These are phyloP conservation scores for Parvularia atlantis DNA, from an alignment of 78 protist genomes.

Conservation along the genomic window DNA sequence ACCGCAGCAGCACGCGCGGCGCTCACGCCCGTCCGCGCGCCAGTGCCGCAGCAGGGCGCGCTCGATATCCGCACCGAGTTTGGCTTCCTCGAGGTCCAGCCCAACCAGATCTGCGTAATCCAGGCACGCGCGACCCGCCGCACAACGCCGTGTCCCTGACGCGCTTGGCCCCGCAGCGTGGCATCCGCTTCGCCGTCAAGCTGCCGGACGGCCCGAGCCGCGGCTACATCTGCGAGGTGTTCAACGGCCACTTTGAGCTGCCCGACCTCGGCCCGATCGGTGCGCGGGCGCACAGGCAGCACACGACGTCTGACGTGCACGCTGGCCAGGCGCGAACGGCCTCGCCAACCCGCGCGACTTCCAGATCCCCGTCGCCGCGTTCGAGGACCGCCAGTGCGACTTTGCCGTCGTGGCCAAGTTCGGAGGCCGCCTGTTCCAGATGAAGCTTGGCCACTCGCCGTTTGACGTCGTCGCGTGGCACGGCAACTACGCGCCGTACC, in stretches of 20 bases:
- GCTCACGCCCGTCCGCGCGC: no score
- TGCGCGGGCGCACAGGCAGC: background rate
- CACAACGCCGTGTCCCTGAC: no score
- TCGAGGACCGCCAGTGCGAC: slow-evolving; percentile 31
- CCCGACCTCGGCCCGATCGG: slow-evolving; percentile 95
- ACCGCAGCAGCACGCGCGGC: no score
- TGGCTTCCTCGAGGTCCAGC: slow-evolving; percentile 67
- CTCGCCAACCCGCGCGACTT: slow-evolving; percentile 91
- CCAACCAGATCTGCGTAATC: slow-evolving; percentile 79
- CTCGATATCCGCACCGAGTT: slow-evolving; percentile 77
- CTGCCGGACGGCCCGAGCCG: slow-evolving; percentile 32
- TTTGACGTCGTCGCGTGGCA: slow-evolving; percentile 94
- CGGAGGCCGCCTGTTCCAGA: slow-evolving; percentile 49
- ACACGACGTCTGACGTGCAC: background rate
- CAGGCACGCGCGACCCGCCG: no score
- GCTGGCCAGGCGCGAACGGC: slow-evolving; percentile 72
- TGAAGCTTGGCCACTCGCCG: slow-evolving; percentile 33
- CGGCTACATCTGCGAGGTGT: slow-evolving; percentile 83
- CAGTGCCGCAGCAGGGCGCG: slow-evolving; percentile 56
- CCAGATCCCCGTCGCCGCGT: slow-evolving; percentile 70
- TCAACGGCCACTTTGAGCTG: slow-evolving; percentile 62
- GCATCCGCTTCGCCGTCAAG: slow-evolving; percentile 68
- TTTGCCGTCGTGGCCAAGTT: slow-evolving; percentile 50
- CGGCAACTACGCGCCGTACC: slow-evolving; percentile 91
- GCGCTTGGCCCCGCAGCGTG: no score